These are phyloP conservation scores for Neophaeococcomyces mojaviensis DNA, from an alignment of 2,329 filamentous ascomycete species.

Conservation along the genomic window DNA sequence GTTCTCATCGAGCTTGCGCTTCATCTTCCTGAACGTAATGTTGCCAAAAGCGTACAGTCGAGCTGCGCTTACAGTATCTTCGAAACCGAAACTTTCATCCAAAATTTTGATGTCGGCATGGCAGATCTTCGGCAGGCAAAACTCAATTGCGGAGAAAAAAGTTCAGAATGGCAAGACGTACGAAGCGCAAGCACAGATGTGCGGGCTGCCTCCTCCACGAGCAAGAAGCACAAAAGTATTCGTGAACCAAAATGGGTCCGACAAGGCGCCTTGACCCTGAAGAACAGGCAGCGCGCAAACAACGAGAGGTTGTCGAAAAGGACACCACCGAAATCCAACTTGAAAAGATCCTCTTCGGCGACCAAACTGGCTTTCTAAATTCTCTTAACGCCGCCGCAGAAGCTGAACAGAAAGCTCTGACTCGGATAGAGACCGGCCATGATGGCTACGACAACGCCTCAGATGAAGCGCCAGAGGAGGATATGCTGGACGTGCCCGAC, in stretches of 20 bases:
- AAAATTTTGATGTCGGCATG: too few relatives aligned
- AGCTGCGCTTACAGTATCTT: too few relatives aligned
- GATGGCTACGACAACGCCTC: conserved; percentile 27
- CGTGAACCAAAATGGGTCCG: neutral
- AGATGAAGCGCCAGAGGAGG: conserved; percentile 41
- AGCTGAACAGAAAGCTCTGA: conserved; percentile 32
- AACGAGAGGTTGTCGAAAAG: conserved; percentile 49
- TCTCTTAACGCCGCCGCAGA: conserved; percentile 56
- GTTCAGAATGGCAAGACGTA: conserved; percentile 40
- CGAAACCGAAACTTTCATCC: too few relatives aligned
- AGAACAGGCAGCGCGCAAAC: conserved; percentile 3
- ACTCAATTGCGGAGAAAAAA: conserved; percentile 56
- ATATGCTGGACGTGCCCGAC: conserved; percentile 63
- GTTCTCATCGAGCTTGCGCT: conserved; percentile 43
- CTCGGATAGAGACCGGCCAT: conserved; percentile 23
- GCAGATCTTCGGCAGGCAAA: too few relatives aligned
- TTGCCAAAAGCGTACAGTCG: too few relatives aligned
- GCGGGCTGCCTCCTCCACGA: neutral
- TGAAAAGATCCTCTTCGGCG: conserved; percentile 81
- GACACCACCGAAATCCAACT: conserved; percentile 79
- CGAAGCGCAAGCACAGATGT: neutral
- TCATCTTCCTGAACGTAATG: conserved; percentile 36
- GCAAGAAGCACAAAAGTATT: neutral
- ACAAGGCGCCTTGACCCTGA: conserved; percentile 6
- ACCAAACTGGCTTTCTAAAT: conserved; percentile 71